These are phyloP conservation scores for Isabelozyma pseudorhagii DNA, from an alignment of 805 yeast genomes.

Conservation along the genomic window DNA sequence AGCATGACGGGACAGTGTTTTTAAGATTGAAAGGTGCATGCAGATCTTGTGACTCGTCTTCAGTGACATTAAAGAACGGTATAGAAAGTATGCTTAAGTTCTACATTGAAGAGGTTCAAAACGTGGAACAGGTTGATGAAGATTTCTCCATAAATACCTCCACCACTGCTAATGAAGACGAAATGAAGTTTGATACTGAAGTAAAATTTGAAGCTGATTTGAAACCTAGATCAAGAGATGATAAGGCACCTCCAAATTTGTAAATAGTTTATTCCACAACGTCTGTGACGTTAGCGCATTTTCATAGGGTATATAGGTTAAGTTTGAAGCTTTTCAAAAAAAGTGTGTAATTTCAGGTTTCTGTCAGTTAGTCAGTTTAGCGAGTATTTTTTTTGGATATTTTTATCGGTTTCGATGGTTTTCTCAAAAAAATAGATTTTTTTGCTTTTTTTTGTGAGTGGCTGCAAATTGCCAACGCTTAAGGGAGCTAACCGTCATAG, in stretches of 20 bases:
- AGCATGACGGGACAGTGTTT: slow-evolving; percentile 54
- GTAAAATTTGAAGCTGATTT: slow-evolving; percentile 5
- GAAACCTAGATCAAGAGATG: slow-evolving; percentile 25
- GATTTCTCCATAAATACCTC: slow-evolving; percentile 13
- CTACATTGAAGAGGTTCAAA: slow-evolving; percentile 64
- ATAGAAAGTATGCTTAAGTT: slow-evolving; percentile 69
- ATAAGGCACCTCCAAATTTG: slow-evolving; percentile 20
- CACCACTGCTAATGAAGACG: background rate
- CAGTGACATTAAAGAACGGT: slow-evolving; percentile 65
- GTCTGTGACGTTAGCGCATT: background rate
- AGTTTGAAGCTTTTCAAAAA: background rate
- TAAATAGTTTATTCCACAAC: slow-evolving; percentile 10
- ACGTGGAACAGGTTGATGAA: slow-evolving; percentile 52
- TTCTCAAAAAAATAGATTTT: too few species aligned
- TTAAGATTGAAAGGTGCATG: slow-evolving; percentile 67
- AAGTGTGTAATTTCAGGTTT: too few species aligned
- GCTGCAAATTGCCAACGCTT: background rate
- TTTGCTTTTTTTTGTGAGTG: background rate
- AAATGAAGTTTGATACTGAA: slow-evolving; percentile 15
- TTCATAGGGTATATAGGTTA: background rate
- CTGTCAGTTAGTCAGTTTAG: too few species aligned
- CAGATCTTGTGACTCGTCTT: slow-evolving; percentile 65
- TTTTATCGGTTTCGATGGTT: too few species aligned
- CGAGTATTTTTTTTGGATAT: too few species aligned
- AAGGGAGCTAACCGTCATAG: too few species aligned